Base-by-base conservation (phyloP, 345 rosid species). In the Angophora floribunda region DNA sequence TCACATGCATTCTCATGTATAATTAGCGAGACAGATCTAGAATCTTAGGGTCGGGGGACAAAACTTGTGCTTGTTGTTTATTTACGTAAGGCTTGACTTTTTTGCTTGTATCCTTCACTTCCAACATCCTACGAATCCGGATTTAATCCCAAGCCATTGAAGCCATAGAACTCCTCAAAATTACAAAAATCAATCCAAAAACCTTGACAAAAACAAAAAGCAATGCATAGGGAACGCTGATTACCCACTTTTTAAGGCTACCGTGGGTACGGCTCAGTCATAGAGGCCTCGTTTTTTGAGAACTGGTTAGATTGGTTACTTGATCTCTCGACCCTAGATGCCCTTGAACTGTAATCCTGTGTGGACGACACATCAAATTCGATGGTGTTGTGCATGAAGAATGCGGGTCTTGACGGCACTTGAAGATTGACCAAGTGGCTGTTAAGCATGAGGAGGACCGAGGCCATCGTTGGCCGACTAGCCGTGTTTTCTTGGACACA, bases 401-500 rank as follows among this genome's bases (percentile, higher is more conserved):
- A 94, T 4, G 94, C 94, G 6, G 96, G 96, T 52, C 78, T 50
- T 1, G 88, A 88, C 4, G 97, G 97, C 14, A 87, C 26, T 4
- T 93, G 91, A 21, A 95, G 93, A 5, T 92, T 88, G n/a, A 91
- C 85, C 1, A 95, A 94, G 78, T 86, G 41, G 88, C 93, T 94
- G 30, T 41, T 93, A 22, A 96, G 93, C 97, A 95, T 94, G 1
- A 92, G 91, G 84, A 85, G 90, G 79, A 95, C 86, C 3, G 93
- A 51, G 28, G 91, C 90, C 95, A 93, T 95, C 14, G 93, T 93
- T 51, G 96, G 96, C 67, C 96, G 90, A 63, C 10, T 88, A 1
- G 89, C 90, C 1, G 61, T 45, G 63, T 89, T 93, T 86, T 94
- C 92, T 89, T 96, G 97, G 86, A 92, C 94, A 24, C 97, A 95